Evolutionary conservation across 805 yeast species (phyloP).

Genomic region (Pichia rugopelliculosa): DNA sequence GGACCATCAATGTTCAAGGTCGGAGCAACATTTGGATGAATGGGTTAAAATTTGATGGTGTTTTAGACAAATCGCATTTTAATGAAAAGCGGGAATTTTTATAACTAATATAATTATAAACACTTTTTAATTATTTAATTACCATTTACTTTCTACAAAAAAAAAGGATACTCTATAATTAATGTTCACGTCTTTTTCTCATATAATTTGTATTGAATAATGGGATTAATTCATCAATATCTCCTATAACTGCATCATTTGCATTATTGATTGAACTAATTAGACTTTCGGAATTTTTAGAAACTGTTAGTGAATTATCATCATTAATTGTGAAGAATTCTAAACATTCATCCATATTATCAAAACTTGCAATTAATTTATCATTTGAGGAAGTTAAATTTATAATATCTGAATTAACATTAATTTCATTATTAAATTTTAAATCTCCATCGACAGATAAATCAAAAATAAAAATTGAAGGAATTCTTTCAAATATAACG

Average conservation of each 20-base stretch:
- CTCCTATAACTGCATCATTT: slow-evolving; percentile 17
- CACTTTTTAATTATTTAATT: too few relatives aligned
- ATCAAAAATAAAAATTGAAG: slow-evolving; percentile 34
- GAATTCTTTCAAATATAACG: slow-evolving; percentile 42
- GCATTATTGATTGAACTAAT: slow-evolving; percentile 24
- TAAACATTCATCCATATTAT: slow-evolving; percentile 16
- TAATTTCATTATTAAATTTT: slow-evolving; percentile 25
- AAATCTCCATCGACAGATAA: slow-evolving; percentile 25
- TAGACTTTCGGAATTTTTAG: slow-evolving; percentile 14
- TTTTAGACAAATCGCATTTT: slow-evolving; percentile 21
- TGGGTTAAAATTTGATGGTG: slow-evolving; percentile 23
- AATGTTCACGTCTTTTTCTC: slow-evolving; percentile 63
- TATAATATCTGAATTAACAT: slow-evolving; percentile 20
- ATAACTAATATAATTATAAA: slow-evolving; percentile 2
- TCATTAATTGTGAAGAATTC: slow-evolving; percentile 21
- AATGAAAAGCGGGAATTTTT: slow-evolving; percentile 20
- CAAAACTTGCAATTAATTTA: slow-evolving; percentile 22
- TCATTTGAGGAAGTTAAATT: slow-evolving; percentile 19
- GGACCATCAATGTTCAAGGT: slow-evolving; percentile 28
- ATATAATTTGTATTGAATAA: slow-evolving; percentile 45
- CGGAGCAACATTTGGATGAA: slow-evolving; percentile 20
- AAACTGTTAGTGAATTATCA: slow-evolving; percentile 20
- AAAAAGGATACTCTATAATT: slow-evolving; percentile 8
- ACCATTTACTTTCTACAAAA: background rate
- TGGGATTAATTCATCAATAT: slow-evolving; percentile 38